These are phyloP conservation scores for Cyclotella choctawhatcheeana DNA, from an alignment of 108 stramenopile genomes.

Conservation along the genomic window DNA sequence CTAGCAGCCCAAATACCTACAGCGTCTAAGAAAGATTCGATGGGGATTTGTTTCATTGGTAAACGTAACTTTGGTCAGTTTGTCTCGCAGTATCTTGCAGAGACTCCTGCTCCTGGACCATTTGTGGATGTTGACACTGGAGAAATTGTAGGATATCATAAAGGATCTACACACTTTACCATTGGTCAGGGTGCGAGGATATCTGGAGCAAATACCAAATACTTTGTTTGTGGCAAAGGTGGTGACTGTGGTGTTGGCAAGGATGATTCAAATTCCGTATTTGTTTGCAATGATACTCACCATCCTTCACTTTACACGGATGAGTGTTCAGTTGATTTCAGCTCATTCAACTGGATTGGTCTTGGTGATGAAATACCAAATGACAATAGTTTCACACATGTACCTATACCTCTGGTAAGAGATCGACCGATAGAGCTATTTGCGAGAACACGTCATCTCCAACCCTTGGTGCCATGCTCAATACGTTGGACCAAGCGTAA, in stretches of 20 bases:
- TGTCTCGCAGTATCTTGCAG: slow-evolving; percentile 80
- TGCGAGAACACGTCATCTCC: slow-evolving; percentile 78
- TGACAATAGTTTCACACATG: slow-evolving; percentile 7
- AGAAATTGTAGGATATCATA: slow-evolving; percentile 52
- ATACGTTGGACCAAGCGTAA: slow-evolving; percentile 27
- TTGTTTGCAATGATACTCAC: slow-evolving; percentile 83
- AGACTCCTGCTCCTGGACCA: slow-evolving; percentile 43
- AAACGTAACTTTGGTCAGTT: slow-evolving; percentile 89
- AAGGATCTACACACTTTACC: slow-evolving; percentile 64
- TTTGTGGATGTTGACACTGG: slow-evolving; percentile 85
- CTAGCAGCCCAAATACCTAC: slow-evolving; percentile 70
- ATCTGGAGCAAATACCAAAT: slow-evolving; percentile 71
- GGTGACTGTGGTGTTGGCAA: no score
- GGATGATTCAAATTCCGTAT: slow-evolving; percentile 47
- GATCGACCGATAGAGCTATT: slow-evolving; percentile 31
- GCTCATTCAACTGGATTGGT: slow-evolving; percentile 73
- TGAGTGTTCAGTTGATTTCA: slow-evolving; percentile 56
- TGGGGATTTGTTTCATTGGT: slow-evolving; percentile 97
- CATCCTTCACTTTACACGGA: slow-evolving; percentile 83
- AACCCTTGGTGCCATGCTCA: slow-evolving; percentile 73
- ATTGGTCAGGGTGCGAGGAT: slow-evolving; percentile 91
- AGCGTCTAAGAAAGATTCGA: slow-evolving; percentile 86
- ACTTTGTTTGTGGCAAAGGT: slow-evolving; percentile 79
- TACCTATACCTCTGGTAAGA: slow-evolving; percentile 38
- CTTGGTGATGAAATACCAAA: slow-evolving; percentile 22